These are phyloP conservation scores for Gamsiella multidivaricata DNA, from an alignment of 192 early-diverging fungal genomes.

Conservation along the genomic window DNA sequence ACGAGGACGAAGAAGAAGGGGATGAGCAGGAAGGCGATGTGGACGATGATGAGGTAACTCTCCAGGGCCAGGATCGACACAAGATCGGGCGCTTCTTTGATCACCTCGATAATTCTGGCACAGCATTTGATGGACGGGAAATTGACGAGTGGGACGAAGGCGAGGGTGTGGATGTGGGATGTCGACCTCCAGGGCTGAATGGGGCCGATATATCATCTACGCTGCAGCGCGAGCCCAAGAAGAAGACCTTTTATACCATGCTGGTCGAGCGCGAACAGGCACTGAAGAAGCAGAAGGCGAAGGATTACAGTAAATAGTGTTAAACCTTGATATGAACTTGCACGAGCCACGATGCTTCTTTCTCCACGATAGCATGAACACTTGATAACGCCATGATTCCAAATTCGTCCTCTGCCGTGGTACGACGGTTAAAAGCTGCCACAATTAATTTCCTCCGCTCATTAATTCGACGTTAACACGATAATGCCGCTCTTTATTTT, in stretches of 20 bases:
- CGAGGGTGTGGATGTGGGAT: conserved; percentile 40
- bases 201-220: background rate
- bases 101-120: background rate
- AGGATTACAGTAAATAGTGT: no score
- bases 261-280: conserved; percentile 33
- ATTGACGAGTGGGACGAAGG: conserved; percentile 49
- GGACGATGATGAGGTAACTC: conserved; percentile 35
- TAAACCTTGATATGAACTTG: background rate
- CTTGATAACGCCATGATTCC: no score
- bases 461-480: no score
- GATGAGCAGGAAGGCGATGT: background rate
- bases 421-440: no score
- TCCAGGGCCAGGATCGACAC: conserved; percentile 39
- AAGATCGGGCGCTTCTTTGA: conserved; percentile 53
- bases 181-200: conserved; percentile 24
- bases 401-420: no score
- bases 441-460: no score
- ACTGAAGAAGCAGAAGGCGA: conserved; percentile 15
- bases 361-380: background rate
- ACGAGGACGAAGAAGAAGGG: conserved; percentile 18
- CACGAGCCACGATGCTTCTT: background rate
- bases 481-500: conserved; percentile 1
- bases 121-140: background rate
- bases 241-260: conserved; percentile 46
- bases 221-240: background rate